Conservation (phyloP, 495 filamentous ascomycete species). For the Daldinia concentrica region DNA sequence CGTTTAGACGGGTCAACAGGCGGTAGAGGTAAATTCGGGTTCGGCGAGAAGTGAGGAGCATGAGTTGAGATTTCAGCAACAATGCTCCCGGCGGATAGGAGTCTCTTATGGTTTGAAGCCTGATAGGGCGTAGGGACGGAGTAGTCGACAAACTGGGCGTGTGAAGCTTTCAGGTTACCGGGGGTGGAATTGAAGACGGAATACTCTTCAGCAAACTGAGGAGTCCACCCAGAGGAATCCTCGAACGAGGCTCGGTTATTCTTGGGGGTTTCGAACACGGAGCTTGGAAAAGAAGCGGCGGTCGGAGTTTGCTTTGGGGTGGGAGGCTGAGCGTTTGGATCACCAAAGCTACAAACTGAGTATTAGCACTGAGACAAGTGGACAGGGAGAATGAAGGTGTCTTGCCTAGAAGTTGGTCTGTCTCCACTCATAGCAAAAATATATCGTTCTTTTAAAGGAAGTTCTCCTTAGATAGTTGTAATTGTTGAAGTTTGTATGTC, state of each 20-base stretch:
- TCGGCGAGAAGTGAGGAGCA: conserved; percentile 67
- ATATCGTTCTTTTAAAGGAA: conserved; percentile 16
- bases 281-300: conserved; percentile 68
- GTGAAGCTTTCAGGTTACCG: conserved; percentile 57
- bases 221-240: conserved; percentile 61
- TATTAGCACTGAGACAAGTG: conserved; percentile 43
- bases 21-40: conserved; percentile 60
- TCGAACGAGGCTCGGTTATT: conserved; percentile 56
- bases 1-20: conserved; percentile 66
- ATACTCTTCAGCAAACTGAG: conserved; percentile 66
- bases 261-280: conserved; percentile 74
- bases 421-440: conserved; percentile 78
- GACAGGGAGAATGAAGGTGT: conserved; percentile 42
- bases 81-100: conserved; percentile 51
- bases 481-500: conserved; percentile 33
- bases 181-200: conserved; percentile 66
- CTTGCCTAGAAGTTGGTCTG: conserved; percentile 76
- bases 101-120: conserved; percentile 50
- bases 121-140: conserved; percentile 46
- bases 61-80: conserved; percentile 62
- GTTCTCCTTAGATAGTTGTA: conserved; percentile 22
- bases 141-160: conserved; percentile 54
- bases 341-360: conserved; percentile 70
- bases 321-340: conserved; percentile 78
- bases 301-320: conserved; percentile 80